phyloP scores from a whole-genome alignment of 768 basidiomycete genomes.

The Suillus subalutaceus region DNA sequence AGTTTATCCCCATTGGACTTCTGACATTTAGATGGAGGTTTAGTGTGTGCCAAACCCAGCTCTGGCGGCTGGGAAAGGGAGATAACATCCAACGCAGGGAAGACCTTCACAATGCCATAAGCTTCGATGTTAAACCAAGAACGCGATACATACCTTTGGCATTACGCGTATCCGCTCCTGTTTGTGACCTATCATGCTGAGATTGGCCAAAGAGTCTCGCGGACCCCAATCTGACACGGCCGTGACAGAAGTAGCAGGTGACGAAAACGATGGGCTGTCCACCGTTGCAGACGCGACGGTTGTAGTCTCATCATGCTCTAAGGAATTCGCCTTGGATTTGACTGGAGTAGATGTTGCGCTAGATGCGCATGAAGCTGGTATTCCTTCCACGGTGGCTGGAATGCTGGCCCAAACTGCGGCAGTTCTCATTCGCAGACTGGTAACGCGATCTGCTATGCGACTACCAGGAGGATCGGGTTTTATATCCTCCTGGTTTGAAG shows the following conservation, averaged over 20 bases:
- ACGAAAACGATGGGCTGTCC: not conserved
- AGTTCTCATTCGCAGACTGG: conserved; percentile 30
- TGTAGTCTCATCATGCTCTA: not conserved
- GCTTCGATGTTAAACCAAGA: not conserved
- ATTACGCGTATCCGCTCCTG: not conserved
- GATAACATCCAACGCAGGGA: not conserved
- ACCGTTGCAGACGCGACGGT: not conserved
- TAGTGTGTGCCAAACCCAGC: not conserved
- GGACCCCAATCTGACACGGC: conserved; percentile 5
- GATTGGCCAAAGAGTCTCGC: not conserved
- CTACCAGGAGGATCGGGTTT: conserved; percentile 18
- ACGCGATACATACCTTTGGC: not conserved
- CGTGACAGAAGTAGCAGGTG: conserved; percentile 6
- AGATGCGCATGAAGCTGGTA: not conserved
- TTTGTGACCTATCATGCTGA: not conserved
- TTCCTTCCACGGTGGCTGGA: conserved; percentile 25
- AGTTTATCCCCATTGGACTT: not conserved
- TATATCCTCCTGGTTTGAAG: not conserved
- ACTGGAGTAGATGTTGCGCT: conserved; percentile 2
- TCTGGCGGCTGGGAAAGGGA: not conserved
- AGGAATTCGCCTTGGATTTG: not conserved
- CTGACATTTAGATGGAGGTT: not conserved
- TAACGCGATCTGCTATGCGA: conserved; percentile 25
- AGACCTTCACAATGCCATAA: not conserved
- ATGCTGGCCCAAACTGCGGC: conserved; percentile 29